Base-by-base conservation (phyloP, 2,329 filamentous ascomycete species). In the Fonsecaea erecta region DNA sequence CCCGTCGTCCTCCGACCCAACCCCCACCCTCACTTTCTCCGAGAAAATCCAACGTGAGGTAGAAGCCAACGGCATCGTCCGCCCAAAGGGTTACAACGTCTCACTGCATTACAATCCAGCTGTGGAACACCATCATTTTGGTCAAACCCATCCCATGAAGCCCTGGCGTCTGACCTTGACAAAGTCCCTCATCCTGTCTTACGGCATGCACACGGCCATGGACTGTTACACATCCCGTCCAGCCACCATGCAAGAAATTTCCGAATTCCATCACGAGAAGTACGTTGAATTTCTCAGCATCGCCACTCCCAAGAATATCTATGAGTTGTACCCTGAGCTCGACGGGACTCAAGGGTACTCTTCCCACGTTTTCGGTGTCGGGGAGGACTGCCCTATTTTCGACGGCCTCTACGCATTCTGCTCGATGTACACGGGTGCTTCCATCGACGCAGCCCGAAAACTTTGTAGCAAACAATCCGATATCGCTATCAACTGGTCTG, bases 401-500 rank as follows among this genome's bases (percentile, higher is more conserved):
- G 93, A 98, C 74, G 95, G 95, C 1, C 85, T 99, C 34, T 97
- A 92, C 81, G 90, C 96, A 75, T 99, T 97, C 80, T 96, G 94
- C 74, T 94, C 93, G 53, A 88, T 97, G 73, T 98, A 96, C 72
- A 90, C 92, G 1, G 95, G 95, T 43, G 92, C 91, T 51, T 96
- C 92, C 1, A 85, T 98, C 61, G 93, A 97, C 75, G 95, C 94
- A 16, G 93, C 95, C 14, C 88, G 92, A 66, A 96, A 96, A 75
- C 87, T 99, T 40, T 90, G 89, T 75, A 90, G 91, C 73, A 85
- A 88, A 54, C 91, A 97, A 78, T 92, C 93, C 32, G 92, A 98
- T 74, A 97, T 99, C 75, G 95, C 95, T 62, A 93, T 99, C 74
- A 96, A 96, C 73, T 99, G 95, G 95, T 95, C 93, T 18, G 95